Evolutionary conservation across 2,329 filamentous ascomycete species (phyloP), one percentile per base, ranked within the genome.

Genomic region (Intubia oerlemansii): DNA sequence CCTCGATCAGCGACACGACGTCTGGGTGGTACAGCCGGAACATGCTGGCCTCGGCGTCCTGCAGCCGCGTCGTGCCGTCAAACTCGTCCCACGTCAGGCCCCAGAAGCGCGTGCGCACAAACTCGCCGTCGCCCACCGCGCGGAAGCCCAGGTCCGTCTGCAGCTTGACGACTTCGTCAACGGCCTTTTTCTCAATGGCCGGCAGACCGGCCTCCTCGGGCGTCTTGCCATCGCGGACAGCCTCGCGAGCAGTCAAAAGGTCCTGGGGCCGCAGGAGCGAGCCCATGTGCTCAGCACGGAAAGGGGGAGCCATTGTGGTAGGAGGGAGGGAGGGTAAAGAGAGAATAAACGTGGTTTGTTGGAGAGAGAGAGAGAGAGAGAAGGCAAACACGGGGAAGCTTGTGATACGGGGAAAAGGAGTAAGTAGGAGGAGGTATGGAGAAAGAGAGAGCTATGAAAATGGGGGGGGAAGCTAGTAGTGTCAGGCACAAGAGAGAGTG

Each of bases 231-330:
- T 65, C 64, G 37, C 71, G 67, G 34, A 68, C 61, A 28, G 45
- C 43, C 35, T 65, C 60, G 39, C 75, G 69, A 14, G 44, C 40
- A 26, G 50, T 47, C 17, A 52, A 43, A 11, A 79, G 57, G 32
- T 62, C 52, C 34, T 71, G 52, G 5, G 76, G 74, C 11, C 76
- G 68, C 21, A 80, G 62, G 17, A 81, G 57, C 9, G 73, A 79
- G 39, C 75, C 76, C 41, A 79, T 58, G 42, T 81, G 75, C 57
- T 81, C 76, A 27, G 76, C 76, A 41, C 75, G 62, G 56, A 78
- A 80, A 21, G 74, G 35, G 22, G 31, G 31, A 8, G 31, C 31
- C 31, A 33, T 33, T 26, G 20, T 32, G 24, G n/a, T n/a, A n/a
- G n/a, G n/a, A n/a, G n/a, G 62, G 11, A 10, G 11, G 9, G 9